phyloP scores from a whole-genome alignment of 495 filamentous ascomycete species.

The Tuber calosporum region DNA sequence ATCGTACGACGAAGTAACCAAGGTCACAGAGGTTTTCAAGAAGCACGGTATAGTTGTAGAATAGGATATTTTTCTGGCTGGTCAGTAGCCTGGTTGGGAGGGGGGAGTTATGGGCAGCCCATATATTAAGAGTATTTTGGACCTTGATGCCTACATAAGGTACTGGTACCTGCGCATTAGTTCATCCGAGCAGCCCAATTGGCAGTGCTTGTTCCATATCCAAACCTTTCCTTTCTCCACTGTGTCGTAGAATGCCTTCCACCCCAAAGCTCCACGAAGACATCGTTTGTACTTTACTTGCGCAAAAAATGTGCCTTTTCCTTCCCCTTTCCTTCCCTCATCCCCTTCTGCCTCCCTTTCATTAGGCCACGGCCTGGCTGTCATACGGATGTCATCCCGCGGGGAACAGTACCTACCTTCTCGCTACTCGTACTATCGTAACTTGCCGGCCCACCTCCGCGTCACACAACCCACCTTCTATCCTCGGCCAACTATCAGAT shows the following conservation, averaged over 20 bases:
- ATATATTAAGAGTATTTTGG: background rate
- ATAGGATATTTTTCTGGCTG: background rate
- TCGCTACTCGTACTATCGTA: too few relatives aligned
- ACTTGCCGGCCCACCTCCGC: background rate
- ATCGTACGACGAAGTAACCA: slow-evolving; percentile 88
- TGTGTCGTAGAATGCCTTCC: background rate
- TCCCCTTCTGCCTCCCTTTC: background rate
- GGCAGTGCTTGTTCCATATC: background rate
- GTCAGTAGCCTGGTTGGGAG: background rate
- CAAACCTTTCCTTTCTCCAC: background rate
- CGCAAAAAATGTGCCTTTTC: background rate
- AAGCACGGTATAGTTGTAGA: slow-evolving; percentile 43
- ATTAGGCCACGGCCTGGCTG: background rate
- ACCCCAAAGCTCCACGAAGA: background rate
- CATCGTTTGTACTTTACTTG: background rate
- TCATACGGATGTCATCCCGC: background rate
- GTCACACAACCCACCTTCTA: background rate
- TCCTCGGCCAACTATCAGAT: background rate
- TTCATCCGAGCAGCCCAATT: background rate
- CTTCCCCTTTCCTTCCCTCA: background rate
- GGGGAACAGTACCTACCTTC: background rate
- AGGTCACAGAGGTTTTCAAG: slow-evolving; percentile 68
- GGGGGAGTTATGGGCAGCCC: background rate
- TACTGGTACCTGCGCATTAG: background rate
- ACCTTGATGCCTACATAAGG: background rate